Evolutionary conservation across 495 filamentous ascomycete genomes (phyloP), one percentile per base, ranked within the genome.

Genomic region (Darksidea phi): DNA sequence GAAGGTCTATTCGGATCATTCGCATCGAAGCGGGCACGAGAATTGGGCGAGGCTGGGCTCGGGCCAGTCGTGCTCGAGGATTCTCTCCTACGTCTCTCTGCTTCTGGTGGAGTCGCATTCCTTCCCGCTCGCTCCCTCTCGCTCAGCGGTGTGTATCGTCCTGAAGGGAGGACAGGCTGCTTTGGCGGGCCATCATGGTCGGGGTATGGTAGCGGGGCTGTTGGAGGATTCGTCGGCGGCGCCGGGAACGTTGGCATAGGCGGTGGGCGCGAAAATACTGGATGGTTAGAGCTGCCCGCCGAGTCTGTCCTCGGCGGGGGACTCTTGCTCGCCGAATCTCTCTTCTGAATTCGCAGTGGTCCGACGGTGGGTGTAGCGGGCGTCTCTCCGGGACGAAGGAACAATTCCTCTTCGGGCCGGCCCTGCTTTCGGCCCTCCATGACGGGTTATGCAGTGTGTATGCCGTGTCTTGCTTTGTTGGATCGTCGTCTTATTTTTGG

Each of bases 331-430:
- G 83, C 70, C 13, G 43, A 43, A 0, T 64, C 61, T 72, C 79
- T 79, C 73, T 95, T 95, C 77, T 84, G 86, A 69, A 97, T 95
- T 63, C 90, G 84, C 71, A 97, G 75, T 25, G 92, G 92, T 57
- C 88, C 90, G 59, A 97, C 82, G 1, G 86, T 87, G 41, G 90
- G 87, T 20, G 71, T 72, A 13, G 67, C 61, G 47, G 70, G 59
- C 38, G 26, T 57, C 8, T 63, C 55, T 24, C 42, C 41, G 36
- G 57, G 61, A 12, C 62, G 67, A 42, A 73, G 36, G 61, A 73
- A 73, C 21, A 73, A 59, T 59, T 73, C 71, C 64, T 73, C 70
- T 6, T 73, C 70, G 1, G 71, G 70, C 25, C 70, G 42, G 36
- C 71, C 71, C 42, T 64, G 64, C 23, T 59, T 62, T 51, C 67